These are phyloP conservation scores for Amphicarpaea edgeworthii DNA, from an alignment of 306 rosid species.

Conservation along the genomic window DNA sequence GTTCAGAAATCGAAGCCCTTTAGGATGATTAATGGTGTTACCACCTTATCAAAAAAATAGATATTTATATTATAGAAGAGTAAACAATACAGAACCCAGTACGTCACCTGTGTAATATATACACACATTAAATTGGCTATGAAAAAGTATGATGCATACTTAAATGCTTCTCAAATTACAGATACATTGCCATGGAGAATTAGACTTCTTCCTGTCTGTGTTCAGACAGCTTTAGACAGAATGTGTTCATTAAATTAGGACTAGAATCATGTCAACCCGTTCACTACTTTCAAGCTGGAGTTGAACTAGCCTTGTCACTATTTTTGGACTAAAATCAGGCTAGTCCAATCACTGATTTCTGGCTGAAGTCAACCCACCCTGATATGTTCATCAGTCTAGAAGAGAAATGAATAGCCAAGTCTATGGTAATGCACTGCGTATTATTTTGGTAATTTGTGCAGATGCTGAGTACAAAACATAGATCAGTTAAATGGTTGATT, in stretches of 20 bases:
- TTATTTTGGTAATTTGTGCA: background rate
- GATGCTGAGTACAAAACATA: conserved; percentile 9
- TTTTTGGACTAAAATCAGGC: conserved; percentile 9
- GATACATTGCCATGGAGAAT: conserved; percentile 17
- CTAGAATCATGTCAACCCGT: background rate
- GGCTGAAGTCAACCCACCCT: conserved; percentile 2
- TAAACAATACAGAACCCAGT: conserved; percentile 33
- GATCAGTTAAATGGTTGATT: conserved; percentile 24
- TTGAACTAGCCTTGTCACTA: conserved; percentile 7
- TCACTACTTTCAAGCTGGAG: conserved; percentile 19
- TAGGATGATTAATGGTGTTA: conserved; percentile 22
- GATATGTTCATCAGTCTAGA: conserved; percentile 10
- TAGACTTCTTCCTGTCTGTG: conserved; percentile 21
- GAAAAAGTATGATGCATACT: conserved; percentile 18
- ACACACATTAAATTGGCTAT: conserved; percentile 8
- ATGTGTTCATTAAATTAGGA: conserved; percentile 4
- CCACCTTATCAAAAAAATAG: conserved; percentile 17
- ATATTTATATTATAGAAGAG: conserved; percentile 28
- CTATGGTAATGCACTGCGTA: conserved; percentile 19
- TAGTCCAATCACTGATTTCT: conserved; percentile 4
- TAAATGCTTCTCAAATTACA: conserved; percentile 11
- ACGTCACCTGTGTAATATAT: conserved; percentile 11
- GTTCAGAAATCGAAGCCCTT: conserved; percentile 15
- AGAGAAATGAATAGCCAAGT: conserved; percentile 14
- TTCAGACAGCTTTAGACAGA: conserved; percentile 35